Evolutionary conservation across 1,284 basidiomycete species (phyloP).

Genomic region (Rhodotorula sp.): DNA sequence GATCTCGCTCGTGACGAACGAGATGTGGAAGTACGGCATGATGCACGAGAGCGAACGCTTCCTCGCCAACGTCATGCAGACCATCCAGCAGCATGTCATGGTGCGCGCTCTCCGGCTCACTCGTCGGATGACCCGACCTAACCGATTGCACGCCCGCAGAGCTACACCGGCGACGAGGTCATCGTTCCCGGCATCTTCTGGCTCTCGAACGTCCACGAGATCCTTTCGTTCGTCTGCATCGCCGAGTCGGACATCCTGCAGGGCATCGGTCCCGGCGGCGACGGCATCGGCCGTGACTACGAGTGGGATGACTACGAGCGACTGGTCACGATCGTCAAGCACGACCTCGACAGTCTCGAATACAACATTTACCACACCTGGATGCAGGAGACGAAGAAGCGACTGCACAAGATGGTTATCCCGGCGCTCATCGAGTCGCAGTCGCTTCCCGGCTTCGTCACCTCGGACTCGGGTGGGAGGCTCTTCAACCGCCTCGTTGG

Average conservation of each 20-base stretch:
- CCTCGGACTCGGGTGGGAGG: conserved; percentile 79
- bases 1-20: conserved; percentile 94
- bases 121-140: not conserved
- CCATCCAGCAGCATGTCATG: conserved; percentile 97
- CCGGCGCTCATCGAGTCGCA: conserved; percentile 97
- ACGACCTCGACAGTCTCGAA: conserved; percentile 96
- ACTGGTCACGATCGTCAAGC: conserved; percentile 94
- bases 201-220: conserved; percentile 99
- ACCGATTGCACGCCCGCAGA: conserved; percentile 40
- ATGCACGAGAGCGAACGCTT: conserved; percentile 96
- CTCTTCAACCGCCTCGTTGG: conserved; percentile 91
- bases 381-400: conserved; percentile 99
- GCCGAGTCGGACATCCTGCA: conserved; percentile 98
- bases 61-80: conserved; percentile 98
- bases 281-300: conserved; percentile 85
- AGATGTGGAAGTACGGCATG: conserved; percentile 99
- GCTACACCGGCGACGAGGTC: conserved; percentile 87
- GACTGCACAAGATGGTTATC: conserved; percentile 95
- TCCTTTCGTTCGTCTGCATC: conserved; percentile 97
- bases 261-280: conserved; percentile 88
- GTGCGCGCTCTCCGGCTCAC: conserved; percentile 55
- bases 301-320: conserved; percentile 98
- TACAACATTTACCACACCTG: conserved; percentile 99
- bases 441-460: conserved; percentile 95
- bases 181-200: conserved; percentile 97